phyloP scores from a whole-genome alignment of 2,329 filamentous ascomycete species.

The Penicillium sp. region DNA sequence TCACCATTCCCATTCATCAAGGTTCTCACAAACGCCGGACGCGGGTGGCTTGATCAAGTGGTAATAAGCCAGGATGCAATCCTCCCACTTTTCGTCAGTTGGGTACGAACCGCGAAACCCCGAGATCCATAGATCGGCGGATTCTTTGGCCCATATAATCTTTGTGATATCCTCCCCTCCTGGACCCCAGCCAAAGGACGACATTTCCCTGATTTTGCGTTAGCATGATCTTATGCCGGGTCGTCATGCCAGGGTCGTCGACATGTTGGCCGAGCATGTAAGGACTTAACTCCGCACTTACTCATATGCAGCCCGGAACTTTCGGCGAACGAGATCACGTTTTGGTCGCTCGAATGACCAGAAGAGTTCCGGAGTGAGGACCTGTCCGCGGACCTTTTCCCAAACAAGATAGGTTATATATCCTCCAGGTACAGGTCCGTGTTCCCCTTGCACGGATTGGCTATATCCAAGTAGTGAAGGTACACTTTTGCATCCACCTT shows the following conservation, averaged over 20 bases:
- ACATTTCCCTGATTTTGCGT: slow-evolving; percentile 2
- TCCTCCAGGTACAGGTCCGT: slow-evolving; percentile 4
- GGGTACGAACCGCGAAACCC: neutral
- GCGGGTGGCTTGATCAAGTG: neutral
- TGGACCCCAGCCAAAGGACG: slow-evolving; percentile 2
- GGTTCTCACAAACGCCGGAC: neutral
- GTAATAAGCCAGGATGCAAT: slow-evolving; percentile 1
- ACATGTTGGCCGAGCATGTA: too few relatives aligned
- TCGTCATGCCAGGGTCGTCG: too few relatives aligned
- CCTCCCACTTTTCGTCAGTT: slow-evolving; percentile 1
- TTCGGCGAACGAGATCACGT: slow-evolving; percentile 2
- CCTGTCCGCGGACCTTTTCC: slow-evolving; percentile 1
- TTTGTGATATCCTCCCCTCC: slow-evolving; percentile 1
- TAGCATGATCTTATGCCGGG: neutral
- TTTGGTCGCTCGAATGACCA: slow-evolving; percentile 3
- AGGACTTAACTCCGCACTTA: neutral
- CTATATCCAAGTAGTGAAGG: slow-evolving; percentile 3
- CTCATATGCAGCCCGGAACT: slow-evolving; percentile 3
- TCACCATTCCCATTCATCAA: slow-evolving; percentile 1
- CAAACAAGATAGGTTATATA: slow-evolving; percentile 4
- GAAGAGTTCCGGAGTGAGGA: neutral
- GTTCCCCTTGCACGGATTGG: slow-evolving; percentile 3
- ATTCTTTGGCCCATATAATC: slow-evolving; percentile 3
- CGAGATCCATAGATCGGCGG: slow-evolving; percentile 2
- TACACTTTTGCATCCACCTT: slow-evolving; percentile 3